Percentiles rank a stretch among this genome's conserved stretches.
These are phyloP conservation scores for Lactarius pseudohatsudake DNA, from an alignment of 768 basidiomycete species.

Conservation along the genomic window DNA sequence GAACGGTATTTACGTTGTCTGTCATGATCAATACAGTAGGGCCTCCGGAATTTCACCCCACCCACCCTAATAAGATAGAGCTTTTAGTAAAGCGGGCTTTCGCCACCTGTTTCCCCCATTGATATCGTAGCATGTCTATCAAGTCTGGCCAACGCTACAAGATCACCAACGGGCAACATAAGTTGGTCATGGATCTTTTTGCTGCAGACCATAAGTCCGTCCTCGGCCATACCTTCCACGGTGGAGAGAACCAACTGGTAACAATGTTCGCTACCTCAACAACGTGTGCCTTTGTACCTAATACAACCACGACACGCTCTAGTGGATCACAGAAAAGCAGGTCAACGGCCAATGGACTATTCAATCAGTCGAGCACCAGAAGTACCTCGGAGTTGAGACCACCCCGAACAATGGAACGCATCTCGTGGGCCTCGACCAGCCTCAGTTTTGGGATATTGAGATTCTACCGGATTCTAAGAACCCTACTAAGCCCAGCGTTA, in stretches of 20 bases:
- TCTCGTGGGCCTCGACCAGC: background rate
- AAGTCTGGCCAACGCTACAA: background rate
- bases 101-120: background rate
- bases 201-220: background rate
- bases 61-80: too few species aligned
- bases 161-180: background rate
- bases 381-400: background rate
- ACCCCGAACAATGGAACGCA: background rate
- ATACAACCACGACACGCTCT: background rate
- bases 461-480: background rate
- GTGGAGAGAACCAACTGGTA: background rate
- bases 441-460: background rate
- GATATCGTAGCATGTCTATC: background rate
- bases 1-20: background rate
- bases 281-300: too few species aligned
- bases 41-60: too few species aligned
- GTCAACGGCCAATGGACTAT: background rate
- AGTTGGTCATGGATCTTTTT: background rate
- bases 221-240: background rate
- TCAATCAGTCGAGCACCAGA: background rate
- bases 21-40: too few species aligned
- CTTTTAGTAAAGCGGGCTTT: too few species aligned
- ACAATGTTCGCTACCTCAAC: background rate
- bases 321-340: background rate
- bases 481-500: background rate